Percentiles rank a stretch among this genome's conserved stretches.
Evolutionary conservation across 108 stramenopile species (phyloP).

Genomic region (Cyclotella choctawhatcheeana): DNA sequence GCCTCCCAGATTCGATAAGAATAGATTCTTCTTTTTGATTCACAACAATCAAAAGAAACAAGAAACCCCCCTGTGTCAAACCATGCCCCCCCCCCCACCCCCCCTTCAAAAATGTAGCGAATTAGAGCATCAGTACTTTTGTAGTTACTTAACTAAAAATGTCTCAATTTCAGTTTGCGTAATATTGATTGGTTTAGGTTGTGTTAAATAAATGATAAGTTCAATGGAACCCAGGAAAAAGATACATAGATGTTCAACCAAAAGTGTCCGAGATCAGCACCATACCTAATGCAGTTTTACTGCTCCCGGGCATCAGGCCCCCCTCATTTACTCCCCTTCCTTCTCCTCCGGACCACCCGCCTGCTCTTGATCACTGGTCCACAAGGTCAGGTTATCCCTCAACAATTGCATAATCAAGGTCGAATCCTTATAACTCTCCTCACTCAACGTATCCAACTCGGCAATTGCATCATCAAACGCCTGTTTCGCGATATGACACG

Average conservation of each 20-base stretch:
- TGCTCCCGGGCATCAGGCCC: neutral
- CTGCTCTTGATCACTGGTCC: slow-evolving; percentile 96
- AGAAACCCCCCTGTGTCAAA: no score
- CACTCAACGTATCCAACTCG: slow-evolving; percentile 98
- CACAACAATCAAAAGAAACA: no score
- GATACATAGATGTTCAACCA: slow-evolving; percentile 2
- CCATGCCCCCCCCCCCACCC: no score
- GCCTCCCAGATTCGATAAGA: no score
- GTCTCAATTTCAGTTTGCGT: no score
- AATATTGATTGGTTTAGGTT: neutral
- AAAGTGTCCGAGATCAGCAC: neutral
- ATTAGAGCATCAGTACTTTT: no score
- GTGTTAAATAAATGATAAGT: slow-evolving; percentile 39
- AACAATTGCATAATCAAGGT: slow-evolving; percentile 99
- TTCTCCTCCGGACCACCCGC: slow-evolving; percentile 58
- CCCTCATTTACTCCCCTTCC: slow-evolving; percentile 30
- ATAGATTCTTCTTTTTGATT: no score
- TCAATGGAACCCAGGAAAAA: slow-evolving; percentile 37
- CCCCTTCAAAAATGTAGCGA: no score
- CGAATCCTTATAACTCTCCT: slow-evolving; percentile 99
- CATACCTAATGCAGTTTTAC: neutral
- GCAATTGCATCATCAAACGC: slow-evolving; percentile 99
- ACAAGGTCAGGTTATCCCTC: slow-evolving; percentile 99
- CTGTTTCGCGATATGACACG: slow-evolving; percentile 97
- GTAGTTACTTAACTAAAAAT: no score